A percentile compares a stretch with the other conserved stretches of the same genome.
Evolutionary conservation across 1,284 basidiomycete species (phyloP).

Genomic region (Spongispora temasekensis): DNA sequence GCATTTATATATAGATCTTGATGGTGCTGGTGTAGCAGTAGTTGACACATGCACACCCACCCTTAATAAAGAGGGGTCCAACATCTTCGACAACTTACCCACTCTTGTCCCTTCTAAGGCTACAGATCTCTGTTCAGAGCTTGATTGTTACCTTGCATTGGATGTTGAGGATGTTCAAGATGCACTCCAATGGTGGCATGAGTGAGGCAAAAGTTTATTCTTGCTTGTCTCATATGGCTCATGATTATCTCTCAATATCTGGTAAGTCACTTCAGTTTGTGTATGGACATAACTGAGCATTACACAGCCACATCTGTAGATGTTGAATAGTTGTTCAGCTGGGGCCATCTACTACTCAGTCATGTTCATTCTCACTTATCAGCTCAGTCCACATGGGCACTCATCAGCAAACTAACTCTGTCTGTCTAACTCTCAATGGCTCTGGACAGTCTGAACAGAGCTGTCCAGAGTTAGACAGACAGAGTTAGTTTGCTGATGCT

Average conservation of each 20-base stretch:
- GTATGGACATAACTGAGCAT: neutral
- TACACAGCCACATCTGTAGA: constrained; percentile 25
- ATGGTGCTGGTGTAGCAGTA: neutral
- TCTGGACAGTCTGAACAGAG: too few species aligned
- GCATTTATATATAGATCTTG: neutral
- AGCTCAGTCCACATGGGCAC: neutral
- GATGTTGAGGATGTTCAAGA: neutral
- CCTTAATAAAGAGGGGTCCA: neutral
- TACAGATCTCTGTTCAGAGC: neutral
- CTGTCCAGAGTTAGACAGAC: too few species aligned
- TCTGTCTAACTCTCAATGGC: too few species aligned
- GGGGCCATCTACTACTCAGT: constrained; percentile 20
- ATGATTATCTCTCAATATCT: neutral
- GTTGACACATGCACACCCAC: neutral
- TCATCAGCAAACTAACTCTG: too few species aligned
- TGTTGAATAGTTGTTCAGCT: constrained; percentile 33
- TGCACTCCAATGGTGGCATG: neutral
- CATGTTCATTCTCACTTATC: constrained; percentile 27
- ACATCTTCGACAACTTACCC: neutral
- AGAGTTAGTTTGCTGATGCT: too few species aligned
- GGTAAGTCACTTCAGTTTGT: neutral
- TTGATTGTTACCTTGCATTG: neutral
- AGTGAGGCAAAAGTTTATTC: neutral
- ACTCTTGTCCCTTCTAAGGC: neutral
- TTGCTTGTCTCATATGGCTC: neutral